A percentile compares a stretch with the other conserved stretches of the same genome.
These are phyloP conservation scores for Apiospora sp. DNA, from an alignment of 2,329 filamentous ascomycete genomes.

Conservation along the genomic window DNA sequence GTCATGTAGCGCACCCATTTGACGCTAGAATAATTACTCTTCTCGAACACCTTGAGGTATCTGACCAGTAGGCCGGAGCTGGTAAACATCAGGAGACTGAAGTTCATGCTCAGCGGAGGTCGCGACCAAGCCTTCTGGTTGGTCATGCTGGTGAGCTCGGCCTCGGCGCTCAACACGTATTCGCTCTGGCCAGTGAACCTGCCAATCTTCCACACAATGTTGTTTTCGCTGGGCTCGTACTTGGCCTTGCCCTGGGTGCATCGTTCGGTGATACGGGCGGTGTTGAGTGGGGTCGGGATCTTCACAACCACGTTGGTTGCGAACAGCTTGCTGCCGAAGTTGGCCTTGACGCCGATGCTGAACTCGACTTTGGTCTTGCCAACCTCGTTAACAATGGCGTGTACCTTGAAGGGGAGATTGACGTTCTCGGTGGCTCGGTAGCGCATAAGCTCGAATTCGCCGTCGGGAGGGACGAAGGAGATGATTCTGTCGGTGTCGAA, in stretches of 20 bases:
- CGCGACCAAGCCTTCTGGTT: constrained; percentile 97
- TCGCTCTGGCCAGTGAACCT: constrained; percentile 99
- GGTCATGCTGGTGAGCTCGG: constrained; percentile 93
- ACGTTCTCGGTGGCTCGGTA: constrained; percentile 99
- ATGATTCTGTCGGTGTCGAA: constrained; percentile 98
- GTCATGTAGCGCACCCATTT: constrained; percentile 99
- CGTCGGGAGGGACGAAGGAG: constrained; percentile 94
- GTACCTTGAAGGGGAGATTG: constrained; percentile 97
- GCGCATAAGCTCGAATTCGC: constrained; percentile 98
- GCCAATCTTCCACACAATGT: constrained; percentile 98
- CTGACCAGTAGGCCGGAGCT: constrained; percentile 90
- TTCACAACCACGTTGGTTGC: constrained; percentile 95
- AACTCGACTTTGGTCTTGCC: constrained; percentile 98
- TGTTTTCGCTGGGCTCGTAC: constrained; percentile 97
- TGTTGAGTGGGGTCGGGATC: constrained; percentile 96
- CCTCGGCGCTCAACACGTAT: constrained; percentile 93
- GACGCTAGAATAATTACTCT: constrained; percentile 97
- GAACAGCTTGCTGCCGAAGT: constrained; percentile 95
- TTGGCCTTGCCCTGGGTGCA: constrained; percentile 97
- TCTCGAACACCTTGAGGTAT: constrained; percentile 98
- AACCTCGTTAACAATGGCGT: constrained; percentile 97
- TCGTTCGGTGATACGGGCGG: constrained; percentile 89
- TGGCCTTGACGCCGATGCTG: constrained; percentile 95
- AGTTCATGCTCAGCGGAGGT: constrained; percentile 89
- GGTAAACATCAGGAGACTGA: constrained; percentile 97